Percentiles rank a stretch among this genome's conserved stretches.
phyloP scores from a whole-genome alignment of 208 protist species.

The Lotmaria passim region DNA sequence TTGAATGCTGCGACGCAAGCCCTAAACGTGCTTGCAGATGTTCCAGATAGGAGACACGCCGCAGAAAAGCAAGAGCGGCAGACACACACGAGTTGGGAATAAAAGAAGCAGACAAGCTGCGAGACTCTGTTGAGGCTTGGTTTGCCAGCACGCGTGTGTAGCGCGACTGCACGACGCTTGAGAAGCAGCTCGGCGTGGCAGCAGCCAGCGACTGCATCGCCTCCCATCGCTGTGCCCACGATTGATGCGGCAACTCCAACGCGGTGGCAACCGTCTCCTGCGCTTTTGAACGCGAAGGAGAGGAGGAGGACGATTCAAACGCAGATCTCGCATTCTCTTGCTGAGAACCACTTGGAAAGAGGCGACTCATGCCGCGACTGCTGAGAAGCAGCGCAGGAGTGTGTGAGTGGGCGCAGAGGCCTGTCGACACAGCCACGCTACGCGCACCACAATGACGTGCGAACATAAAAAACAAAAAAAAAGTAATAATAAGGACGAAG shows the following conservation, averaged over 20 bases:
- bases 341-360: not conserved
- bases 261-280: not conserved
- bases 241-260: not conserved
- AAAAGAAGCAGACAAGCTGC: not conserved
- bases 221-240: conserved; percentile 14
- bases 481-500: not conserved
- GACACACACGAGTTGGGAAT: conserved; percentile 4
- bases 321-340: too few relatives aligned
- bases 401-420: not conserved
- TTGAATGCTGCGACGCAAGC: not conserved
- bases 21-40: not conserved
- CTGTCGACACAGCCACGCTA: not conserved
- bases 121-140: not conserved
- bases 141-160: not conserved
- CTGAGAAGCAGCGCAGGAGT: not conserved
- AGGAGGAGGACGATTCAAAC: not conserved
- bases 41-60: not conserved
- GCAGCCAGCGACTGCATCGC: conserved; percentile 10
- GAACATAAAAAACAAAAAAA: conserved; percentile 10
- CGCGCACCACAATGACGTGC: not conserved
- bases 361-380: conserved; percentile 15
- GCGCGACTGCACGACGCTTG: conserved; percentile 14
- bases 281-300: not conserved
- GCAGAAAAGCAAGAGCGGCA: conserved; percentile 2
- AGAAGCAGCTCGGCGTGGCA: conserved; percentile 11